These are phyloP conservation scores for Pseudocercospora eumusae DNA, from an alignment of 2,329 filamentous ascomycete species.

Conservation along the genomic window DNA sequence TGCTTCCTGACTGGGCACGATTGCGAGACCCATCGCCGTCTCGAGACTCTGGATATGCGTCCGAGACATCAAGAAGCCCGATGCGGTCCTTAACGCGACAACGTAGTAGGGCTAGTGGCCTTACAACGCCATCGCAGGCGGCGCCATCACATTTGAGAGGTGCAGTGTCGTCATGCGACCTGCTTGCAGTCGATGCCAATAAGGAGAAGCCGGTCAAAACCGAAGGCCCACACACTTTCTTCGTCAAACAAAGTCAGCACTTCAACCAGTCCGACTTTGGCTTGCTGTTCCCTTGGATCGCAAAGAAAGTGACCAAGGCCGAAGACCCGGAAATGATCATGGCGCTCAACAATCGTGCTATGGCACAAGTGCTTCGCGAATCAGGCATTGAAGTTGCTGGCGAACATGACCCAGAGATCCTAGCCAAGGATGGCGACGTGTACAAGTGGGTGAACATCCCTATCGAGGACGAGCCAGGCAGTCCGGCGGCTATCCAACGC, in stretches of 20 bases:
- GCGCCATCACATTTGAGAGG: slow-evolving; percentile 15
- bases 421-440: slow-evolving; percentile 30
- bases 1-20: slow-evolving; percentile 36
- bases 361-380: slow-evolving; percentile 70
- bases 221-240: slow-evolving; percentile 67
- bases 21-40: slow-evolving; percentile 36
- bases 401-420: slow-evolving; percentile 44
- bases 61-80: slow-evolving; percentile 30
- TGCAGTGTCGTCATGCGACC: not conserved
- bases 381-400: slow-evolving; percentile 46
- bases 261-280: slow-evolving; percentile 83
- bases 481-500: slow-evolving; percentile 21
- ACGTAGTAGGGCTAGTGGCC: slow-evolving; percentile 29
- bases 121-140: slow-evolving; percentile 27
- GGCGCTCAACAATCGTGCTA: slow-evolving; percentile 77
- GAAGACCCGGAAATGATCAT: slow-evolving; percentile 77
- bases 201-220: slow-evolving; percentile 16
- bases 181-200: slow-evolving; percentile 7
- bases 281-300: slow-evolving; percentile 72
- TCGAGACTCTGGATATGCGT: slow-evolving; percentile 39
- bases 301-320: slow-evolving; percentile 53
- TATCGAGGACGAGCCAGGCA: slow-evolving; percentile 28
- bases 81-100: slow-evolving; percentile 28
- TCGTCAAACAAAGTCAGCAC: slow-evolving; percentile 72
- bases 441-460: slow-evolving; percentile 34